Evolutionary conservation across 2,329 filamentous ascomycete species (phyloP), one percentile per base, ranked within the genome.

Genomic region (Microcera coccophila): DNA sequence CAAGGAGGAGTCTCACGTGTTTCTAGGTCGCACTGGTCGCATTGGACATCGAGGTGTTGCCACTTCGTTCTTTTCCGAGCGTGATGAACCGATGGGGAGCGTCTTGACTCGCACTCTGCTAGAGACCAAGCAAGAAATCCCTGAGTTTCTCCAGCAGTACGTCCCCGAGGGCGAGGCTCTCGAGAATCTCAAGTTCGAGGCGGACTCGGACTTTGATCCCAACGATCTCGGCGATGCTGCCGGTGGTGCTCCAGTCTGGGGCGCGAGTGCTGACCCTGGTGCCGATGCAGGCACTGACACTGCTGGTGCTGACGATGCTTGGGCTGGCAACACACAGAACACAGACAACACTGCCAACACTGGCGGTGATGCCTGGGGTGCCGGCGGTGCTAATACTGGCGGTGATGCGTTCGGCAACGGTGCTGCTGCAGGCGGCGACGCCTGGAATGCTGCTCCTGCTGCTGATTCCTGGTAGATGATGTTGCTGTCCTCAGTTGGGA

Each of bases 41-140:
- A 96, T 96, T 60, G 93, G 93, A 3, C 87, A 95, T 54, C 76
- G 78, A 34, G 93, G 93, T 15, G 70, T 90, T 4, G 90, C 93
- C 0, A 91, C 87, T 0, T 95, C 91, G 0, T 91, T 98, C 70
- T 97, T 85, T 72, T 88, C 84, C 19, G 83, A 90, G 1, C 72
- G 76, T 1, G 87, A 97, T 55, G 79, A 85, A 42, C 76, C 83
- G 3, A 69, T 97, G 32, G 89, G 78, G 0, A 74, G 78, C 9
- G 81, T 85, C 2, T 73, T 98, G 1, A 86, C 88, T 28, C 90
- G 90, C 62, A 82, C 88, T 5, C 73, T 98, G 0, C 60, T 95
- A 0, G 91, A 97, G 67, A 87, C 81, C 4, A 74, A 81, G 4
- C 89, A 95, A 65, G 67, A 73, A 0, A 68, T 98, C 19, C 93